Base-by-base conservation (phyloP, 2,329 filamentous ascomycete genomes). In the Eurotiales sp. region DNA sequence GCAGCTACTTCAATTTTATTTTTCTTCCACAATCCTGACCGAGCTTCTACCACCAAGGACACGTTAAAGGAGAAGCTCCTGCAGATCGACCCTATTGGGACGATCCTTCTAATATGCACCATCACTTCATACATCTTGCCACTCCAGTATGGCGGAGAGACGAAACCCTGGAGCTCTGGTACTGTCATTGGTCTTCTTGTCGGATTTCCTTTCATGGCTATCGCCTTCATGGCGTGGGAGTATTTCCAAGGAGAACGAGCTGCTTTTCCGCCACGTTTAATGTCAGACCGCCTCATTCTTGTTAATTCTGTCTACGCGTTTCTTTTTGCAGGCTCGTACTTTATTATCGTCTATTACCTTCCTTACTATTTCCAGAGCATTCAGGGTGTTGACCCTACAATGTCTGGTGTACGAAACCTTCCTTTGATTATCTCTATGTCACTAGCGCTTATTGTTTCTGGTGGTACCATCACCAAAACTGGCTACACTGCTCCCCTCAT, bases 141-240 rank as follows among this genome's bases (percentile, higher is more conserved):
- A 15, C 45, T 63, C 43, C 59, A 64, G 44, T 62, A 59, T 57
- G 61, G 60, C 44, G 61, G 61, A 6, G 41, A 48, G 17, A 57
- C 56, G 14, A 59, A 61, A 30, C 10, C 48, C 3, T 63, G 59
- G 59, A 57, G 41, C n/a, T 44, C 57, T 32, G 46, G 52, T 22
- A 39, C 37, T n/a, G 58, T 61, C 5, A 53, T 62, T 14, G 59
- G 51, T 8, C 55, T 54, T 23, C 43, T 62, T 5, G 58, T 59
- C 41, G 63, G 63, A 3, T 73, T 59, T 17, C 50, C 52, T 12
- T 58, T 57, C 25, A 46, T 53, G 11, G 29, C 57, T n/a, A 42
- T 61, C 4, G 40, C 52, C 36, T 52, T 59, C 27, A 32, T 40
- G 15, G 59, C 61, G 34, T 53, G 64, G 30, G 67, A 34, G 58